Conservation (phyloP, 352 stramenopile genomes). For the Phytophthora uliginosa region DNA sequence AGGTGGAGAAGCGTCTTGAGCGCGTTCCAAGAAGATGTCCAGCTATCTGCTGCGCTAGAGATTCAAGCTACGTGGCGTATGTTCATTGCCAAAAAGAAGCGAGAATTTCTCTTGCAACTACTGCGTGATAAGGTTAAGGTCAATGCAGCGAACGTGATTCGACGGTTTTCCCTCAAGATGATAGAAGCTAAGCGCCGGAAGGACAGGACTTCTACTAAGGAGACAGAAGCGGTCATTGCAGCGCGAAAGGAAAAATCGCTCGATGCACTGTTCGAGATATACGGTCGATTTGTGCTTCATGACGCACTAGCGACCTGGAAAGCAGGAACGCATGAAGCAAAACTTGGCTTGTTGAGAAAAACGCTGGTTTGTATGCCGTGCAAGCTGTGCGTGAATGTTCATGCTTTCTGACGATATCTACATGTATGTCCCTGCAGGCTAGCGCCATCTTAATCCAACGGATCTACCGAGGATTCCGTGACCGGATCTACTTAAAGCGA, state of each 20-base stretch:
- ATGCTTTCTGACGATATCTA: constrained; percentile 6
- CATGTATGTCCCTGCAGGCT: constrained; percentile 6
- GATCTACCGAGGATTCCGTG: constrained; percentile 60
- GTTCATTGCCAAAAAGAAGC: constrained; percentile 33
- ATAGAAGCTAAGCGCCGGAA: constrained; percentile 14
- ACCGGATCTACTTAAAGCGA: constrained; percentile 53
- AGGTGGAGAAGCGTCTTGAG: constrained; percentile 54
- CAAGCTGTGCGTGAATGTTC: neutral
- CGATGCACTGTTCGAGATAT: constrained; percentile 11
- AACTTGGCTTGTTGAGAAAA: constrained; percentile 27
- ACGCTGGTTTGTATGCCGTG: constrained; percentile 14
- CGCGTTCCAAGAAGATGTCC: constrained; percentile 48
- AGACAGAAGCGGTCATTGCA: constrained; percentile 1
- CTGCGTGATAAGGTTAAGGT: constrained; percentile 19
- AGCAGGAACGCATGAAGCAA: constrained; percentile 31
- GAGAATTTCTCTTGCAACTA: constrained; percentile 40
- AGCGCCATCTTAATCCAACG: constrained; percentile 57
- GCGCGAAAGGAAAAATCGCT: constrained; percentile 15
- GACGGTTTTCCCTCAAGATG: constrained; percentile 41
- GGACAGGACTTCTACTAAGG: constrained; percentile 2
- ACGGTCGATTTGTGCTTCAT: constrained; percentile 26
- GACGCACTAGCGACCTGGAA: constrained; percentile 46
- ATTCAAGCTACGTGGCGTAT: constrained; percentile 62
- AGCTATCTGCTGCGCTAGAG: constrained; percentile 48
- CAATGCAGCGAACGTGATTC: constrained; percentile 35